A percentile compares a stretch with the other conserved stretches of the same genome.
These are phyloP conservation scores for Corniculantispora saksenae DNA, from an alignment of 2,329 filamentous ascomycete genomes.

Conservation along the genomic window DNA sequence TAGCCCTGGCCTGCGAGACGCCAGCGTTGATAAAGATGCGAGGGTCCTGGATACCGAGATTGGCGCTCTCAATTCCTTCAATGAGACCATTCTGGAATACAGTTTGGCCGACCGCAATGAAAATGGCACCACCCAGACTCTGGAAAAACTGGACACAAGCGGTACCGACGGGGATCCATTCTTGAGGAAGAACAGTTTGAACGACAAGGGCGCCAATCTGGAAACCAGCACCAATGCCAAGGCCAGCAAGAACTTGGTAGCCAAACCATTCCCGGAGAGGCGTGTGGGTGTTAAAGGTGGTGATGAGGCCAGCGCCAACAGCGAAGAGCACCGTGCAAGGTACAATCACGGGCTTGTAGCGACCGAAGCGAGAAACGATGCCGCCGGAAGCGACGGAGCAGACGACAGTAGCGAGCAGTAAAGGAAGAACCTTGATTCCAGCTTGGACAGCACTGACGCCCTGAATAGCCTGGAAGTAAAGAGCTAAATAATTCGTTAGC, in stretches of 20 bases:
- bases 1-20: constrained; percentile 49
- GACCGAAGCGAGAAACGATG: constrained; percentile 36
- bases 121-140: constrained; percentile 47
- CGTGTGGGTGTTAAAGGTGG: constrained; percentile 38
- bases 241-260: constrained; percentile 44
- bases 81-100: constrained; percentile 67
- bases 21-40: constrained; percentile 53
- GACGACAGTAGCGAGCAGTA: constrained; percentile 19
- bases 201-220: constrained; percentile 45
- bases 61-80: constrained; percentile 46
- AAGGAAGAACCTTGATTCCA: constrained; percentile 25
- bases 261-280: constrained; percentile 42
- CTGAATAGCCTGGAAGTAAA: constrained; percentile 44
- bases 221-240: constrained; percentile 43
- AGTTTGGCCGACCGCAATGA: constrained; percentile 60
- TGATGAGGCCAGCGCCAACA: constrained; percentile 40
- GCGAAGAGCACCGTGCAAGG: constrained; percentile 31
- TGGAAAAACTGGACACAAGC: constrained; percentile 47
- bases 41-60: constrained; percentile 46
- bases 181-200: constrained; percentile 41
- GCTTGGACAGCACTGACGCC: constrained; percentile 35
- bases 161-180: constrained; percentile 45
- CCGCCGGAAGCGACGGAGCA: constrained; percentile 26
- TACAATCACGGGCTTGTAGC: constrained; percentile 43
- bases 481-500: constrained; percentile 41